Evolutionary conservation across 2,329 filamentous ascomycete species (phyloP).

Genomic region (Ophiostoma fasciatum): DNA sequence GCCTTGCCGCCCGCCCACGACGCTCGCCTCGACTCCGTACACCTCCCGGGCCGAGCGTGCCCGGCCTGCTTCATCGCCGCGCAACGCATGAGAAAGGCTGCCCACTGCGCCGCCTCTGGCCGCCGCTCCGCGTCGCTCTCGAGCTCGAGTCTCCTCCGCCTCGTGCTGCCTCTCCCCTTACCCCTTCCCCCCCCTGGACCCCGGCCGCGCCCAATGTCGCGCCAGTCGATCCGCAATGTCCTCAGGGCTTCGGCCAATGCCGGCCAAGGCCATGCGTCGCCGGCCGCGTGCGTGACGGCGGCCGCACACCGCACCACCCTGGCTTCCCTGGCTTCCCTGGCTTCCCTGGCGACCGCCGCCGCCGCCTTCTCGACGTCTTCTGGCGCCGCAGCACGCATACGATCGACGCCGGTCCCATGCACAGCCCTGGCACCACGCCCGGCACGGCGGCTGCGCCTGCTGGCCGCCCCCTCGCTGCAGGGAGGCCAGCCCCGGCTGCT

Average conservation of each 20-base stretch:
- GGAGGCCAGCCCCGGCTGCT: conserved; percentile 9
- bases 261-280: background rate
- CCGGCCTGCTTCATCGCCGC: conserved; percentile 1
- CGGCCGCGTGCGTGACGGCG: background rate
- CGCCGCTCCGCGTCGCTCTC: no score
- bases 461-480: background rate
- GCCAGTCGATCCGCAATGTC: conserved; percentile 10
- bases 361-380: background rate
- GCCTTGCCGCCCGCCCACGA: background rate
- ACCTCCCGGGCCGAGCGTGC: conserved; percentile 1
- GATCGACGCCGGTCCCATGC: conserved; percentile 2
- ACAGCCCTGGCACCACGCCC: background rate
- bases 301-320: background rate
- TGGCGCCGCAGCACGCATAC: background rate
- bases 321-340: background rate
- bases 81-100: conserved; percentile 5
- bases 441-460: background rate
- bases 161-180: background rate
- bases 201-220: conserved; percentile 7
- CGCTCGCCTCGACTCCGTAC: background rate
- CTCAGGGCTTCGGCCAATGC: conserved; percentile 6
- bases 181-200: background rate
- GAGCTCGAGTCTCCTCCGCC: background rate
- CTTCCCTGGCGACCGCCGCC: background rate
- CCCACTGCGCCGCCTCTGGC: no score